Conservation (phyloP, 208 protist species). For the Wallacemonas sp. region DNA sequence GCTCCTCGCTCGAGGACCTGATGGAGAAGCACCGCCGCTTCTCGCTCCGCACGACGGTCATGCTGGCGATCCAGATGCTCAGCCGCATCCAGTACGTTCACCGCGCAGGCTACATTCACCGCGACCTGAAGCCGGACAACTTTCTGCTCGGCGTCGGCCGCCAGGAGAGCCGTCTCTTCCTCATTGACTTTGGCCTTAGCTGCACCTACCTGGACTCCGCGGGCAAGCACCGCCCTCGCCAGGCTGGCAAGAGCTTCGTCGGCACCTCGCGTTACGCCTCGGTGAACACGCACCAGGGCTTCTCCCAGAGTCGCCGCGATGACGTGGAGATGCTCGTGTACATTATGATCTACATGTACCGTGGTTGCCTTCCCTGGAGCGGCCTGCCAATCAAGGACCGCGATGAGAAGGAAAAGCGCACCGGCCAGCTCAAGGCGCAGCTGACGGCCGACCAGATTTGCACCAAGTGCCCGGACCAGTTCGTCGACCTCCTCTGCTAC, state of each 20-base stretch:
- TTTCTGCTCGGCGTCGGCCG: conserved; percentile 95
- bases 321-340: conserved; percentile 81
- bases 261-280: conserved; percentile 95
- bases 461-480: conserved; percentile 39
- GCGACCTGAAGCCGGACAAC: conserved; percentile 98
- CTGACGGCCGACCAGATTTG: conserved; percentile 35
- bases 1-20: conserved; percentile 96
- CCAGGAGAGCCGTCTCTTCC: conserved; percentile 48
- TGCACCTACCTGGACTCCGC: conserved; percentile 46
- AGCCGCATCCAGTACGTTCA: conserved; percentile 96
- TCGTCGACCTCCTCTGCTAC: conserved; percentile 42
- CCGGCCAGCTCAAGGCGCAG: conserved; percentile 36
- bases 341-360: conserved; percentile 93
- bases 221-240: conserved; percentile 33
- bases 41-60: conserved; percentile 97
- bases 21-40: conserved; percentile 86
- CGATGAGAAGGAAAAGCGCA: conserved; percentile 54
- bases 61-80: conserved; percentile 98
- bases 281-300: conserved; percentile 93
- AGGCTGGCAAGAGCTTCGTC: conserved; percentile 89
- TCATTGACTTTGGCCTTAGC: conserved; percentile 93
- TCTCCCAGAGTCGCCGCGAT: conserved; percentile 73
- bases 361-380: conserved; percentile 92
- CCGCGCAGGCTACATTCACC: conserved; percentile 94
- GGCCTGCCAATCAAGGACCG: conserved; percentile 71